Percentiles rank a stretch among this genome's conserved stretches.
These are phyloP conservation scores for Anthracocystis setariae DNA, from an alignment of 1,284 basidiomycete species.

Conservation along the genomic window DNA sequence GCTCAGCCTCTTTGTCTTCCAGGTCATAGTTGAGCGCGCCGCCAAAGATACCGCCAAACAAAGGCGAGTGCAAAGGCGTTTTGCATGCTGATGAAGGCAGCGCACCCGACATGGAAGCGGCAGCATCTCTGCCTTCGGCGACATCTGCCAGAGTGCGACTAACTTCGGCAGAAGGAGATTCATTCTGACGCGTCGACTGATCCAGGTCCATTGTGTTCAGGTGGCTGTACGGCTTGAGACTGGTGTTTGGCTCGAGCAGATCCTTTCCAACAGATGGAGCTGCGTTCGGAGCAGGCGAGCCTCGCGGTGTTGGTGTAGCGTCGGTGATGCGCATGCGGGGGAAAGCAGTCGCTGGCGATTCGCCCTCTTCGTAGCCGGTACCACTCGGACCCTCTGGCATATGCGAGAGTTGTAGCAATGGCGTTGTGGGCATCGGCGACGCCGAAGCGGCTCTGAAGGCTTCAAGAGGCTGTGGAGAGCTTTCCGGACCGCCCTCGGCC, in stretches of 20 bases:
- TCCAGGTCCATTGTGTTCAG: neutral
- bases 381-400: constrained; percentile 17
- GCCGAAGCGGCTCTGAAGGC: constrained; percentile 19
- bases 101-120: constrained; percentile 25
- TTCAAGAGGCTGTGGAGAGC: constrained; percentile 13
- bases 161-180: neutral
- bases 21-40: constrained; percentile 53
- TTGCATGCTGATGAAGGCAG: constrained; percentile 57
- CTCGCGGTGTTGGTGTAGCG: constrained; percentile 54
- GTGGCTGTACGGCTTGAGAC: constrained; percentile 19
- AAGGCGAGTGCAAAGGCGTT: constrained; percentile 54
- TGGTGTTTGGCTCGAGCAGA: constrained; percentile 26
- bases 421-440: constrained; percentile 36
- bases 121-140: constrained; percentile 1
- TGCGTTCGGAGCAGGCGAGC: constrained; percentile 46
- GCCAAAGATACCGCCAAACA: constrained; percentile 60
- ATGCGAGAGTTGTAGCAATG: constrained; percentile 26
- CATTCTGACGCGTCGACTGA: neutral
- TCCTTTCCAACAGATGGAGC: constrained; percentile 30
- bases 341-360: constrained; percentile 55
- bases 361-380: constrained; percentile 23
- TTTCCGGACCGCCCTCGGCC: constrained; percentile 17
- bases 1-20: constrained; percentile 50
- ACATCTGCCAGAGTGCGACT: constrained; percentile 7
- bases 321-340: constrained; percentile 60